These are phyloP conservation scores for Claviceps arundinis DNA, from an alignment of 2,329 filamentous ascomycete species.

Conservation along the genomic window DNA sequence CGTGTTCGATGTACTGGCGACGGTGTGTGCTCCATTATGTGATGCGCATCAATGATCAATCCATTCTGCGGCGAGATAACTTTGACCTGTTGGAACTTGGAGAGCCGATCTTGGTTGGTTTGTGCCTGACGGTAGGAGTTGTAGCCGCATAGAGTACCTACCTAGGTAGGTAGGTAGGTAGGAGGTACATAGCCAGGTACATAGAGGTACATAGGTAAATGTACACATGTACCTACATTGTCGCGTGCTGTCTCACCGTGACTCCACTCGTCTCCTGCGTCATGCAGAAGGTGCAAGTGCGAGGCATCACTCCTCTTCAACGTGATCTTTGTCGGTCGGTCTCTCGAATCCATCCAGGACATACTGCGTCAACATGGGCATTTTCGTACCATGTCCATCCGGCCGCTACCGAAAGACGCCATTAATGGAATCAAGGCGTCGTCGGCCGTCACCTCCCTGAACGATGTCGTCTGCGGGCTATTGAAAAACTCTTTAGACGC, in stretches of 20 bases:
- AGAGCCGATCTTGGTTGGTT: too few relatives aligned
- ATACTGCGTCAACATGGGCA: conserved; percentile 1
- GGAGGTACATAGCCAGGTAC: too few relatives aligned
- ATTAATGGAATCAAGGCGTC: conserved; percentile 76
- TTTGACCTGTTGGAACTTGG: too few relatives aligned
- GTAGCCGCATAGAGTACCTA: too few relatives aligned
- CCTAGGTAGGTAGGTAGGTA: too few relatives aligned
- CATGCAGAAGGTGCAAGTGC: background rate
- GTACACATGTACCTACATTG: background rate
- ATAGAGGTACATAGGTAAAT: too few relatives aligned
- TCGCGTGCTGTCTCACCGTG: background rate
- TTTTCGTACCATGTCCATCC: conserved; percentile 43
- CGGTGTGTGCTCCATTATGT: too few relatives aligned
- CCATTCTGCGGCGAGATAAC: too few relatives aligned
- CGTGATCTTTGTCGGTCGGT: background rate
- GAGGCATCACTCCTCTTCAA: background rate
- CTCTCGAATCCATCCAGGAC: background rate
- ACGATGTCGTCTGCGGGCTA: conserved; percentile 56
- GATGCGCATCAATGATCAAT: too few relatives aligned
- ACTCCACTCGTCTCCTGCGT: background rate
- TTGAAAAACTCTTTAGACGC: conserved; percentile 80
- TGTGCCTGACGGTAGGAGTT: too few relatives aligned
- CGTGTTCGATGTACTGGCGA: too few relatives aligned
- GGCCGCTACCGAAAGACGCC: conserved; percentile 55
- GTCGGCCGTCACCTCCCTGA: conserved; percentile 61